These are phyloP conservation scores for Clarireedia monteithiana DNA, from an alignment of 2,329 filamentous ascomycete genomes.

Conservation along the genomic window DNA sequence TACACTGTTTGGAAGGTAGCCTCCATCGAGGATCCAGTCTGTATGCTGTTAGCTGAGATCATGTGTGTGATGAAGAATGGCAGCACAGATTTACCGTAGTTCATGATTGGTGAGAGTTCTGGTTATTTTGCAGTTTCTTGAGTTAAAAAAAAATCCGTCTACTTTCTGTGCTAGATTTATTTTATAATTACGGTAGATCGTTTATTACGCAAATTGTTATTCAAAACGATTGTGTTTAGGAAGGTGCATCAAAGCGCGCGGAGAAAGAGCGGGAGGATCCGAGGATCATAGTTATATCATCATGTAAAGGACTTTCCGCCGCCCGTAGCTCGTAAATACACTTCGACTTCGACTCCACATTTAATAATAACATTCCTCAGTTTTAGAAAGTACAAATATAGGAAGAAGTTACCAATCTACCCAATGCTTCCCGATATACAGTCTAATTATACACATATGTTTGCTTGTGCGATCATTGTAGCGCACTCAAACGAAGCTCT, in stretches of 20 bases:
- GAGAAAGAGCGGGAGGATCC: background rate
- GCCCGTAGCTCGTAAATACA: constrained; percentile 1
- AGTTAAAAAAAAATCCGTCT: background rate
- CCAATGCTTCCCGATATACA: background rate
- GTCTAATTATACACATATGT: background rate
- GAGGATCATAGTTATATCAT: background rate
- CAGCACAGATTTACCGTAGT: constrained; percentile 18
- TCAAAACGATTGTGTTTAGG: background rate
- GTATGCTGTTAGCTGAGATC: constrained; percentile 8
- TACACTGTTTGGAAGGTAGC: constrained; percentile 54
- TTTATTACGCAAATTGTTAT: background rate
- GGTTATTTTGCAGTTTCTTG: background rate
- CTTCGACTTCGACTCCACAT: background rate
- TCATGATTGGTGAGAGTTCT: constrained; percentile 15
- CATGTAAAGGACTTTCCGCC: background rate
- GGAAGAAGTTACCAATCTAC: too few relatives aligned
- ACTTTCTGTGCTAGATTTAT: background rate
- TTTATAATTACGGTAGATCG: too few relatives aligned
- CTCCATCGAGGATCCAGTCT: constrained; percentile 56
- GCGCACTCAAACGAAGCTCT: constrained; percentile 40
- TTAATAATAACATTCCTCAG: background rate
- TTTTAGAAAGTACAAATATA: too few relatives aligned
- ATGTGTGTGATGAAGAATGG: background rate
- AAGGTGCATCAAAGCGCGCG: constrained; percentile 5
- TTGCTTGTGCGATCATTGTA: constrained; percentile 13